A percentile compares a stretch with the other conserved stretches of the same genome.
Evolutionary conservation across 805 yeast species (phyloP).

Genomic region (Kodamaea jinghongensis): DNA sequence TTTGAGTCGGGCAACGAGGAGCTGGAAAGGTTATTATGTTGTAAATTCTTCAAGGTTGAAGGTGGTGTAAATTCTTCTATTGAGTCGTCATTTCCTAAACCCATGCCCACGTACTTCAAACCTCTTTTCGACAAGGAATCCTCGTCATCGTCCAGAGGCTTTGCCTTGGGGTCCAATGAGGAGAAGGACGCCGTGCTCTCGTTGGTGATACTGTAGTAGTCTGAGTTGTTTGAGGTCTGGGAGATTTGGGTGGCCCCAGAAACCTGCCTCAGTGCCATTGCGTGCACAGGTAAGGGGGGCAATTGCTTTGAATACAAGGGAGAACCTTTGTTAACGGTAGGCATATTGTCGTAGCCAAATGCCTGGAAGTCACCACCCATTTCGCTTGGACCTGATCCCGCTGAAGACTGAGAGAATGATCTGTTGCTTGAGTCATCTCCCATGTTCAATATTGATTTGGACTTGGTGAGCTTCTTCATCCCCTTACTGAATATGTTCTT

Average conservation of each 20-base stretch:
- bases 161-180: conserved; percentile 15
- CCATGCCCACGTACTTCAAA: conserved; percentile 27
- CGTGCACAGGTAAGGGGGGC: conserved; percentile 14
- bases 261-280: background rate
- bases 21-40: conserved; percentile 2
- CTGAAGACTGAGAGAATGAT: conserved; percentile 1
- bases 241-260: conserved; percentile 2
- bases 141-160: conserved; percentile 6
- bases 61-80: conserved; percentile 21
- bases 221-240: conserved; percentile 8
- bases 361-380: conserved; percentile 30
- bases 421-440: conserved; percentile 5
- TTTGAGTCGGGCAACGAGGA: conserved; percentile 4
- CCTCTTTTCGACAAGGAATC: conserved; percentile 15
- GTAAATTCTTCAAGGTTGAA: conserved; percentile 11
- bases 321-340: conserved; percentile 25
- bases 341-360: conserved; percentile 32
- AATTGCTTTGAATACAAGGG: conserved; percentile 25
- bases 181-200: conserved; percentile 9
- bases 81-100: conserved; percentile 15
- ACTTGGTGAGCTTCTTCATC: conserved; percentile 27
- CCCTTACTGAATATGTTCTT: conserved; percentile 23
- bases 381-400: background rate
- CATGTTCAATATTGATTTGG: conserved; percentile 26
- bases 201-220: conserved; percentile 1